phyloP scores from a whole-genome alignment of 306 rosid genomes.

The Erythrophleum fordii region DNA sequence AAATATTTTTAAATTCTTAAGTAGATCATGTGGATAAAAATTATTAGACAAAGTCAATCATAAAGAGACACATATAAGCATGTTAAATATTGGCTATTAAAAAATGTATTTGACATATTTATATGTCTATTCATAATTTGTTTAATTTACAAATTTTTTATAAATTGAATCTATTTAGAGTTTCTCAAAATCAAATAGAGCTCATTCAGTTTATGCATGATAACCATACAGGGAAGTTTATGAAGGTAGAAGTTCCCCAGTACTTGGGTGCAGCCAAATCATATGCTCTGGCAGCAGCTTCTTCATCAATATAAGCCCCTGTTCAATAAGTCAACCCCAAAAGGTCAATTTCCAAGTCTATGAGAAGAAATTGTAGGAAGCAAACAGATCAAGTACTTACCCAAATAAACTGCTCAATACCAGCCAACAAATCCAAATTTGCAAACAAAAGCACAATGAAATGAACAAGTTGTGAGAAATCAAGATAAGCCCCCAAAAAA shows the following conservation, averaged over 20 bases:
- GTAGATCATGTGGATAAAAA: no score
- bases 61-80: no score
- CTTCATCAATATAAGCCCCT: constrained; percentile 97
- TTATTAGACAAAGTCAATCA: no score
- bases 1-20: no score
- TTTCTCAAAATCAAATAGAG: not conserved
- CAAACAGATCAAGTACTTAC: constrained; percentile 46
- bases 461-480: constrained; percentile 34
- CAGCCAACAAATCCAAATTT: constrained; percentile 38
- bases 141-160: not conserved
- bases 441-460: constrained; percentile 32
- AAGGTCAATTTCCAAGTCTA: constrained; percentile 6
- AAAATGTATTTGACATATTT: not conserved
- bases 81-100: no score
- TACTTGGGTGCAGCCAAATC: constrained; percentile 93
- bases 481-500: not conserved
- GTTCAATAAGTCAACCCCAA: constrained; percentile 9
- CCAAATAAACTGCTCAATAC: constrained; percentile 73
- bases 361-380: constrained; percentile 2
- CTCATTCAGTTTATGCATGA: not conserved
- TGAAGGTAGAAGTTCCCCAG: constrained; percentile 86
- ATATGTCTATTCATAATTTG: no score
- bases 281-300: constrained; percentile 93
- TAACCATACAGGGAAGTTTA: constrained; percentile 66
- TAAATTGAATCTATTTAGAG: not conserved